Conservation (phyloP, 768 basidiomycete species). For the Lactarius deliciosus region DNA sequence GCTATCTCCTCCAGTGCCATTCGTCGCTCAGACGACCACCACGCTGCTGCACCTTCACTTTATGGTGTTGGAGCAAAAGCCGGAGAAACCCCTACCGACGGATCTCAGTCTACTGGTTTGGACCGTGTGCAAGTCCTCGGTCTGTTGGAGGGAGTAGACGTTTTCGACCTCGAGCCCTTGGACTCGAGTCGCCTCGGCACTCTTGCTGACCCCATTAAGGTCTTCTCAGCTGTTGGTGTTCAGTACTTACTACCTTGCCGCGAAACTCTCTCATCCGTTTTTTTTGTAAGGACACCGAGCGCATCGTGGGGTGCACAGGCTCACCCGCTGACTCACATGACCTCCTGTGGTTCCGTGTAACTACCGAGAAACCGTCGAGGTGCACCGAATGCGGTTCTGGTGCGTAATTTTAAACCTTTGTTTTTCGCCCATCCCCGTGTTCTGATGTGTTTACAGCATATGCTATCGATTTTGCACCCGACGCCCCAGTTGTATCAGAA, state of each 20-base stretch:
- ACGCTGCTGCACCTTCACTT: conserved; percentile 57
- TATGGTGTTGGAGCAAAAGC: conserved; percentile 70
- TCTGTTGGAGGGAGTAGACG: conserved; percentile 81
- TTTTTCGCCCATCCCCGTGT: conserved; percentile 1
- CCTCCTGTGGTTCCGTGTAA: conserved; percentile 77
- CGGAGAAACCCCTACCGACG: conserved; percentile 78
- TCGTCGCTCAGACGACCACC: conserved; percentile 49
- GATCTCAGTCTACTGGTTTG: conserved; percentile 92
- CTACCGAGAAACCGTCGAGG: conserved; percentile 65
- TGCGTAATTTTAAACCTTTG: conserved; percentile 40
- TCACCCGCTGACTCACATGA: conserved; percentile 95
- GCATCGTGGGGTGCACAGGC: conserved; percentile 93
- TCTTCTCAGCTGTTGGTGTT: conserved; percentile 77
- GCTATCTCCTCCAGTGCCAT: conserved; percentile 58
- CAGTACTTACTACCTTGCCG: neutral
- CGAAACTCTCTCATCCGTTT: conserved; percentile 8
- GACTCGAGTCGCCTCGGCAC: conserved; percentile 87
- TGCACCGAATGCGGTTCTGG: conserved; percentile 95
- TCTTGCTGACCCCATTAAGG: conserved; percentile 79
- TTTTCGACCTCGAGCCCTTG: conserved; percentile 87
- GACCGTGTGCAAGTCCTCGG: conserved; percentile 93
- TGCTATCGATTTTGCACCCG: conserved; percentile 48
- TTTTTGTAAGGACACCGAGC: conserved; percentile 67
- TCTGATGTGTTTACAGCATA: conserved; percentile 51
- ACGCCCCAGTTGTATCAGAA: conserved; percentile 20